These are phyloP conservation scores for Saccharomyces hybrid DNA, from an alignment of 1,139 yeast genomes.

Conservation along the genomic window DNA sequence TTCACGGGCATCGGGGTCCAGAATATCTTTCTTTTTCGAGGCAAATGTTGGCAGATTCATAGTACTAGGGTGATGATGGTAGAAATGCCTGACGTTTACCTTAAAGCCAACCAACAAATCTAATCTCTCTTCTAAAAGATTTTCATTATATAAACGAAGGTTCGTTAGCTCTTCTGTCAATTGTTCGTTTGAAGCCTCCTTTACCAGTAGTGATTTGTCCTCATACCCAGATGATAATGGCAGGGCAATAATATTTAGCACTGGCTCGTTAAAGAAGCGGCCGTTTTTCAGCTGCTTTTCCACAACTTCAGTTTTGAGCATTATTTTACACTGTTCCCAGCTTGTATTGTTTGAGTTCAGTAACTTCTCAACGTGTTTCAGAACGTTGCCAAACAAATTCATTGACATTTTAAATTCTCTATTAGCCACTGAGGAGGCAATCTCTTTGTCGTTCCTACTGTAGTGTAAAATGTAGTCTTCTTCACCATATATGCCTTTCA, in stretches of 20 bases:
- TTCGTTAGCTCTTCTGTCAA: slow-evolving; percentile 10
- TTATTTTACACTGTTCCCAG: slow-evolving; percentile 22
- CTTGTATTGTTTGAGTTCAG: slow-evolving; percentile 17
- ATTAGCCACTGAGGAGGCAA: slow-evolving; percentile 55
- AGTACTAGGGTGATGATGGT: slow-evolving; percentile 10
- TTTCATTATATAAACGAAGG: slow-evolving; percentile 7
- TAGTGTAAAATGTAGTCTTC: slow-evolving; percentile 18
- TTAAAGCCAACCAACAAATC: slow-evolving; percentile 15
- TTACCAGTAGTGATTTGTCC: slow-evolving; percentile 15
- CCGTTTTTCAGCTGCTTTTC: slow-evolving; percentile 14
- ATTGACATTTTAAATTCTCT: slow-evolving; percentile 62
- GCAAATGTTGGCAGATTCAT: slow-evolving; percentile 13
- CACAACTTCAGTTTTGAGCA: slow-evolving; percentile 20
- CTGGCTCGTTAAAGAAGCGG: slow-evolving; percentile 17
- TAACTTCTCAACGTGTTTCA: slow-evolving; percentile 35
- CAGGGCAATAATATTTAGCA: slow-evolving; percentile 26
- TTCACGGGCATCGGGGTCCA: slow-evolving; percentile 16
- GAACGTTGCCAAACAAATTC: slow-evolving; percentile 45
- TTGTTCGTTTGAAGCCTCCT: slow-evolving; percentile 10
- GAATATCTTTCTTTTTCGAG: slow-evolving; percentile 8
- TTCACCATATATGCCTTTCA: slow-evolving; percentile 26
- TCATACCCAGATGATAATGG: slow-evolving; percentile 23
- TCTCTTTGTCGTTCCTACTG: slow-evolving; percentile 16
- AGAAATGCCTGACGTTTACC: slow-evolving; percentile 13
- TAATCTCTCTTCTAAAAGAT: slow-evolving; percentile 3